Evolutionary conservation across 108 stramenopile species (phyloP), one percentile per base, ranked within the genome.

Genomic region (Pseudonitzschia multiseries): DNA sequence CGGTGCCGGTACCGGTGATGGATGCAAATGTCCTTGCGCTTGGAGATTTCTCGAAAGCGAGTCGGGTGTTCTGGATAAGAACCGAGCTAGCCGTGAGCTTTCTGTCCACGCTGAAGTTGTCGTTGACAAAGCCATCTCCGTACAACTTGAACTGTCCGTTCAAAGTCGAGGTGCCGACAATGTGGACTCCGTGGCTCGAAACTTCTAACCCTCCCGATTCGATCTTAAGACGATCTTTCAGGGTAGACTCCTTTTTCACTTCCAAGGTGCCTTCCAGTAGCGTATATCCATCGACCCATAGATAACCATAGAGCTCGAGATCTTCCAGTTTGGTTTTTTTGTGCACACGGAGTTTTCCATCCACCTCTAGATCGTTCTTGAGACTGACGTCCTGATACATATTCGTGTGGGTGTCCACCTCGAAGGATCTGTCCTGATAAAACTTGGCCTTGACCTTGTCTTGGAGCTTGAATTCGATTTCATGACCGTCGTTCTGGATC

Each of bases 261-360:
- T 59, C 31, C 57, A 59, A 24, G 3, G 57, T 59, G 14, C 20
- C 14, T 14, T 31, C 31, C 57, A 31, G 9, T 59, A 24, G 5
- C 31, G 57, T 59, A 15, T 59, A 32, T 15, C 57, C 57, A 59
- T 59, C 57, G 57, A 59, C 57, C 57, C 29, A 59, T 14, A 59
- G 57, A 24, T 59, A 28, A 20, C 31, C 57, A 24, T 28, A 28
- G 13, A 59, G 29, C 14, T 59, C 57, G 17, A 59, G 57, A 24
- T 59, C 57, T 1, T 59, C 21, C 13, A 48, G 13, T 2, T 14
- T 48, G 13, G 46, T 8, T 18, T 48, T 48, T 10, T 48, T 48
- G 17, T 48, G 14, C 18, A 48, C 46, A 2, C 46, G 46, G 46
- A 48, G 46, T 5, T 5, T 48, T 48, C 18, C 46, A 18, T 48